Base-by-base conservation (phyloP, 1,284 basidiomycete genomes). In the Irpex rosettiformis region DNA sequence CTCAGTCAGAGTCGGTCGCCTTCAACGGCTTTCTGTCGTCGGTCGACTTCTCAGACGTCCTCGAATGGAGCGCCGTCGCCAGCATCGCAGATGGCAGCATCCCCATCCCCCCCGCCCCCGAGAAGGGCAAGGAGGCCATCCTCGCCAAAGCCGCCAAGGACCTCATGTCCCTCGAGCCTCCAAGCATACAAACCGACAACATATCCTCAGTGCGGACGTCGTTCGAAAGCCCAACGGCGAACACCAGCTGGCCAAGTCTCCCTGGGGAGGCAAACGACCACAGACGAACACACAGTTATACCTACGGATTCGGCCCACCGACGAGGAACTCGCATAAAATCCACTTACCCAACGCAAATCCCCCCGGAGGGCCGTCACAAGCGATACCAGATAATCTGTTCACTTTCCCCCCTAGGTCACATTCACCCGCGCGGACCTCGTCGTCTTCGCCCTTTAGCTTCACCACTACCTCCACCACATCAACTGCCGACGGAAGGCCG, bases 71-170 rank as follows among this genome's bases (percentile, higher is more conserved):
- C 56, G 63, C 60, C 54, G 59, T 71, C 60, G 65, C 66, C 58
- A 65, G 18, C 43, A 24, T 47, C 43, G 33, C 67, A 22, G 63
- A 64, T 51, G 48, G 48, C 27, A 24, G 28, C 25, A 51, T 51
- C 58, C 58, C 60, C 25, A 58, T 74, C 64, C 64, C 69, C 11
- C 67, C 74, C 56, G 69, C 68, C 57, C 68, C 70, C 37, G 65
- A 68, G 53, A 68, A 73, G 58, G 72, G 73, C 63, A 82, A 76
- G 57, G 82, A 89, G 58, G 83, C 84, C 8, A 25, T 51, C 21
- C 77, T 91, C 59, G 72, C 83, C 52, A 87, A 85, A 68, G 88
- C 88, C 0, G 91, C 88, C 0, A 89, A 87, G 70, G 84, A 86
- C 68, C 79, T 88, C 56, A 86, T 88, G 79, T 74, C 83, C 10